A percentile compares a stretch with the other conserved stretches of the same genome.
Evolutionary conservation across 2,329 filamentous ascomycete species (phyloP).

Genomic region (Aureobasidium leucospermi): DNA sequence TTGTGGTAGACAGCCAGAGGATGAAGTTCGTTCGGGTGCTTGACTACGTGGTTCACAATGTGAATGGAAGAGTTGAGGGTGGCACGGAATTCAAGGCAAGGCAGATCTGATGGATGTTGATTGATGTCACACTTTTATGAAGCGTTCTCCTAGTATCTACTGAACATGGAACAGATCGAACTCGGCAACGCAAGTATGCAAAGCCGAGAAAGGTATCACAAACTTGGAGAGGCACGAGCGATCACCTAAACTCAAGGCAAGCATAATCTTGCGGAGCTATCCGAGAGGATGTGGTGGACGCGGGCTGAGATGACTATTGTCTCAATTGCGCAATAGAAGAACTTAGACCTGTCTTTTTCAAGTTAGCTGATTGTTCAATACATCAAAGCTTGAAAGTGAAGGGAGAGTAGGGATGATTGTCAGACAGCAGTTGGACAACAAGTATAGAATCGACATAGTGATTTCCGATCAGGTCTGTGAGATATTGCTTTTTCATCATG

Average conservation of each 20-base stretch:
- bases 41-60: too few relatives aligned
- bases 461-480: conserved; percentile 83
- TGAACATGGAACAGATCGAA: too few relatives aligned
- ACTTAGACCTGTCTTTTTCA: conserved; percentile 2
- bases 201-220: neutral
- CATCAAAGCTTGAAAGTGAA: neutral
- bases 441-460: conserved; percentile 54
- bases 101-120: neutral
- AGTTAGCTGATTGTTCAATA: conserved; percentile 4
- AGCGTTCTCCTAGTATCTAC: too few relatives aligned
- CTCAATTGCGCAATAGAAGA: neutral
- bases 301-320: neutral
- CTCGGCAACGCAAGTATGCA: neutral
- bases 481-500: conserved; percentile 52
- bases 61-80: neutral
- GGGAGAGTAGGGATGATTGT: conserved; percentile 28
- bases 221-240: too few relatives aligned
- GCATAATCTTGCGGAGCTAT: neutral
- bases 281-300: neutral
- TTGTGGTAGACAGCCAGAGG: neutral
- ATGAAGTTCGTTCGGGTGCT: too few relatives aligned
- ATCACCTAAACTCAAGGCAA: too few relatives aligned
- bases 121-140: too few relatives aligned
- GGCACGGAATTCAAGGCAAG: neutral
- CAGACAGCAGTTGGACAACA: conserved; percentile 81